Base-by-base conservation (phyloP, 2,329 filamentous ascomycete genomes). In the Fusarium brevicatenulatum region DNA sequence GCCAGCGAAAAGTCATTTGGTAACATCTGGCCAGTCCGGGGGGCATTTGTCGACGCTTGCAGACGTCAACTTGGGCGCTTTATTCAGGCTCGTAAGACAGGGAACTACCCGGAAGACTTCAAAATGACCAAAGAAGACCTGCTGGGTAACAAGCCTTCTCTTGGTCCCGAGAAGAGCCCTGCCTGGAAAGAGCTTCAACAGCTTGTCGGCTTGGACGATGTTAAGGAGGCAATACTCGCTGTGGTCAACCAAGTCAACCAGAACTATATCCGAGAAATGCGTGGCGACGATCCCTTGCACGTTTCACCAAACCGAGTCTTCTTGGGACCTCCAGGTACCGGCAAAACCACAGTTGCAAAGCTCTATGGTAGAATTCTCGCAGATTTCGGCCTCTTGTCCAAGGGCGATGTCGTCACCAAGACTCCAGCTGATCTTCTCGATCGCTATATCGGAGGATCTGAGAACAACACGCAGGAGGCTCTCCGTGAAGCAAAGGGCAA, bases 391-490 rank as follows among this genome's bases (percentile, higher is more conserved):
- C 73, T 93, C 9, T 79, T 94, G 2, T 76, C 70, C 16, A 74
- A 81, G 58, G 77, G 77, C 7, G 77, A 78, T n/a, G 92, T 94
- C 2, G 82, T 95, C 5, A 80, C 90, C 3, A 95, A 93, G 76
- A 93, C 90, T 50, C 92, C 92, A 0, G 82, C 91, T 1, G 92
- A 95, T 76, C 94, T 95, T 73, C 82, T 94, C 5, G 92, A 91
- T 0, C 82, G 79, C 32, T 85, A 81, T 2, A 74, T 95, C 0
- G 93, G 93, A 3, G 84, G 86, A 12, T 94, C 92, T 0, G 93
- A 95, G 78, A 84, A 86, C 15, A 89, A 90, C 40, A 94, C 92
- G 0, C 94, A 92, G 75, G 89, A 84, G 0, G 93, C 94, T 19
- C 84, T 95, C 0, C 88, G 87, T 3, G 83, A 89, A 0, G 89